Conservation (phyloP, 306 rosid species). For the Pueraria montana region DNA sequence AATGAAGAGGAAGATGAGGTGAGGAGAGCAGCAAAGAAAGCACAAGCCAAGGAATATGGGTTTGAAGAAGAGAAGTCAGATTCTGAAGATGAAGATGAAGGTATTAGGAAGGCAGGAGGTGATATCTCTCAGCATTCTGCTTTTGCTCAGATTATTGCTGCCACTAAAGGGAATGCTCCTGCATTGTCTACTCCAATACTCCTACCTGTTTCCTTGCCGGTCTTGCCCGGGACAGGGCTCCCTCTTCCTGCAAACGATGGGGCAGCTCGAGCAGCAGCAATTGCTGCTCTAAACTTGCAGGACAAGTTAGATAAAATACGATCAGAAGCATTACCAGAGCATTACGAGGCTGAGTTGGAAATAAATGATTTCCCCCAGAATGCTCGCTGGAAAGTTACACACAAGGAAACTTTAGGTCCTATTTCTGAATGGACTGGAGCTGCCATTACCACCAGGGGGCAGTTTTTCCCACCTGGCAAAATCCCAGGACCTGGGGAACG, state of each 20-base stretch:
- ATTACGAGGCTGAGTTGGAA: conserved; percentile 93
- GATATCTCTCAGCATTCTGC: conserved; percentile 90
- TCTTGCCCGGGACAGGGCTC: conserved; percentile 65
- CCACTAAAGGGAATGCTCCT: conserved; percentile 67
- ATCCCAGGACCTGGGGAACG: conserved; percentile 91
- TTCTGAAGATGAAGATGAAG: conserved; percentile 95
- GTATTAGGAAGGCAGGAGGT: conserved; percentile 87
- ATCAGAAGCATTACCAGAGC: conserved; percentile 89
- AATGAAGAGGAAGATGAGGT: conserved; percentile 97
- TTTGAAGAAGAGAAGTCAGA: conserved; percentile 97
- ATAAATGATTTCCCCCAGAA: conserved; percentile 97
- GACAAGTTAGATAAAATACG: conserved; percentile 89
- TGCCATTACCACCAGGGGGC: conserved; percentile 97
- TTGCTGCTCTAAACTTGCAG: conserved; percentile 94
- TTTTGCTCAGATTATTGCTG: conserved; percentile 82
- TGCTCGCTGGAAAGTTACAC: conserved; percentile 98
- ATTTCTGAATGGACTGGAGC: conserved; percentile 97
- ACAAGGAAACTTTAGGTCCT: conserved; percentile 95
- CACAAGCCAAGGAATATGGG: conserved; percentile 96
- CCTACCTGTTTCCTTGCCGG: conserved; percentile 71
- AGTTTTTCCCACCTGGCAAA: conserved; percentile 85
- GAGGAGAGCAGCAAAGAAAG: conserved; percentile 96
- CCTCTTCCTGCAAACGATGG: conserved; percentile 70
- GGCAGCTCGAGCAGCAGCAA: conserved; percentile 87
- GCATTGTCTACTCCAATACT: conserved; percentile 60